Percentiles rank a stretch among this genome's conserved stretches.
phyloP scores from a whole-genome alignment of 2,329 filamentous ascomycete genomes.

The Aurifilum marmelostoma region DNA sequence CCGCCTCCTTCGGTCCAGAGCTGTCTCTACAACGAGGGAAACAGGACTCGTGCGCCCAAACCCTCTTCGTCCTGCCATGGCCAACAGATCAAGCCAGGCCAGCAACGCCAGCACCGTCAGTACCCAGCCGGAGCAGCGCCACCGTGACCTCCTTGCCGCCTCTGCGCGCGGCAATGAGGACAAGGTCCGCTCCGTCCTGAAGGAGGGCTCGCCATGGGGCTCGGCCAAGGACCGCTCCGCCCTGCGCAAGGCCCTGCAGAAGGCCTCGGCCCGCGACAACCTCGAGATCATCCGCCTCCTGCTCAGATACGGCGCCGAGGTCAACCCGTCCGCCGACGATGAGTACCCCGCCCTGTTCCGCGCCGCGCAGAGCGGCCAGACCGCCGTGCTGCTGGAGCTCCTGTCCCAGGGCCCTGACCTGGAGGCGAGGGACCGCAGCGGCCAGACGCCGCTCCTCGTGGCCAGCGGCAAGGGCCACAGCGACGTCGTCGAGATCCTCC shows the following conservation, averaged over 20 bases:
- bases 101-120: conserved; percentile 40
- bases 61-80: conserved; percentile 8
- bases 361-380: conserved; percentile 43
- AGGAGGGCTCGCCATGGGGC: conserved; percentile 41
- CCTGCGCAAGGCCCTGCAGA: conserved; percentile 44
- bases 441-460: conserved; percentile 43
- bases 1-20: conserved; percentile 5
- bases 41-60: neutral
- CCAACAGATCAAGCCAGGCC: conserved; percentile 20
- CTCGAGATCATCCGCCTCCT: conserved; percentile 43
- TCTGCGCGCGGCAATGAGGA: conserved; percentile 44
- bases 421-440: conserved; percentile 37
- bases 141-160: conserved; percentile 44
- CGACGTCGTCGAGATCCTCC: conserved; percentile 38
- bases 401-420: conserved; percentile 39
- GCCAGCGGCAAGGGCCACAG: conserved; percentile 42
- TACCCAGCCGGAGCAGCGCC: conserved; percentile 43
- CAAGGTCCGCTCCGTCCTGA: conserved; percentile 42
- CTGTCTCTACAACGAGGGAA: neutral
- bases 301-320: conserved; percentile 43
- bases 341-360: conserved; percentile 43
- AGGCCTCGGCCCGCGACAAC: conserved; percentile 43
- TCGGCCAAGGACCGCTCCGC: conserved; percentile 41
- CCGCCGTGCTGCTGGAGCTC: conserved; percentile 40
- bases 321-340: conserved; percentile 40